Conservation (phyloP, 345 rosid genomes). For the Hibiscus trionum region DNA sequence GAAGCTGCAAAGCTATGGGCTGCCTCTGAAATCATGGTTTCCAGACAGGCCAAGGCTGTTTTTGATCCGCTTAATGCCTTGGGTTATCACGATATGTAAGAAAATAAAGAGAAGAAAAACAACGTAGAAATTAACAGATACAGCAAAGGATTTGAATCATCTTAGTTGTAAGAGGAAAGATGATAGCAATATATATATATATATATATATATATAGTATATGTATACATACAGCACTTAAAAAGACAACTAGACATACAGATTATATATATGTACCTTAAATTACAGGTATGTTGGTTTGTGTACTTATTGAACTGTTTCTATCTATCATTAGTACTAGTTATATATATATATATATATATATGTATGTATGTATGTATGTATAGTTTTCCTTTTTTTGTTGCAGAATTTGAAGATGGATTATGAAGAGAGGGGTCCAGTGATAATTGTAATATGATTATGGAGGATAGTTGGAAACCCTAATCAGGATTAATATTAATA, state of each 20-base stretch:
- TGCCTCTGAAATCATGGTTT: constrained; percentile 73
- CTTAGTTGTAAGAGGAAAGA: neutral
- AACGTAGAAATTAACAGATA: neutral
- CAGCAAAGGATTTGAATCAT: neutral
- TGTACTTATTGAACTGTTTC: constrained; percentile 2
- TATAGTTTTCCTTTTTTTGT: neutral
- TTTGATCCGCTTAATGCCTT: constrained; percentile 31
- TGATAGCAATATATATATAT: neutral
- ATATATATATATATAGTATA: neutral
- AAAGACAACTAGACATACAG: constrained; percentile 8
- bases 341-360: neutral
- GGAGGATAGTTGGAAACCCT: constrained; percentile 19
- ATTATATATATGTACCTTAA: neutral
- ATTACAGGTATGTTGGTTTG: neutral
- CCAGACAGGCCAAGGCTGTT: constrained; percentile 42
- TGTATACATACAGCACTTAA: neutral
- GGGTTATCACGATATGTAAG: constrained; percentile 6
- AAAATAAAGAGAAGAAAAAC: neutral
- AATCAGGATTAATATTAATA: constrained; percentile 4
- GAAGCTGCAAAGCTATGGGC: constrained; percentile 82
- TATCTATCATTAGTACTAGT: neutral
- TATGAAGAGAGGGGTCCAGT: neutral
- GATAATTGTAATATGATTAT: constrained; percentile 27
- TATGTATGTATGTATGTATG: neutral
- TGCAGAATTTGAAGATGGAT: neutral